Evolutionary conservation across 2,329 filamentous ascomycete species (phyloP).

Genomic region (Neofusicoccum ribis): DNA sequence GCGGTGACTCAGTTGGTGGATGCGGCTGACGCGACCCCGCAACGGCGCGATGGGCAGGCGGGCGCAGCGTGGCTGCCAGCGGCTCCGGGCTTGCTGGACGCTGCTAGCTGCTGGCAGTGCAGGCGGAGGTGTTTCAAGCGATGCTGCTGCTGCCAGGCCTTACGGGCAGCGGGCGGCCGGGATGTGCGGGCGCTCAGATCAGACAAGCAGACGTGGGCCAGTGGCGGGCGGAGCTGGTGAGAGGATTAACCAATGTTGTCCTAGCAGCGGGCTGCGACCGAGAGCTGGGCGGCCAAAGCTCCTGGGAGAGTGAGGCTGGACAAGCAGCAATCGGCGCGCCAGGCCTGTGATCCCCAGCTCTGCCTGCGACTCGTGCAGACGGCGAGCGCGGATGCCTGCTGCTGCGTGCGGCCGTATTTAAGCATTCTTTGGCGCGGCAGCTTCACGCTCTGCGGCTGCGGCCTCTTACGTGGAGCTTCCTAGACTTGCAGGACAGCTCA

Average conservation of each 20-base stretch:
- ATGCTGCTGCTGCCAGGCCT: background rate
- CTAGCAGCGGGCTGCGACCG: background rate
- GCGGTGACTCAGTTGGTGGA: background rate
- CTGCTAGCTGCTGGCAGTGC: background rate
- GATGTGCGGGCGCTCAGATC: constrained; percentile 12
- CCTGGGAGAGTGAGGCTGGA: constrained; percentile 8
- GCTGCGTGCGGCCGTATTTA: constrained; percentile 2
- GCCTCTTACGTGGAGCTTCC: constrained; percentile 13
- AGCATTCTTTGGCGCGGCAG: background rate
- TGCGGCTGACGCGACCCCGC: constrained; percentile 5
- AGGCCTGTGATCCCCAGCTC: constrained; percentile 3
- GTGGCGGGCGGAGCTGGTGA: constrained; percentile 2
- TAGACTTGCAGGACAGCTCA: constrained; percentile 8
- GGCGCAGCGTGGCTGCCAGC: background rate
- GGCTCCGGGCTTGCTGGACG: background rate
- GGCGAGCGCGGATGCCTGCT: background rate
- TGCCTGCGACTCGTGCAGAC: constrained; percentile 1
- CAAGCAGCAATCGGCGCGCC: constrained; percentile 7
- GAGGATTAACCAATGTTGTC: background rate
- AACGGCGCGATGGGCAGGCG: constrained; percentile 1
- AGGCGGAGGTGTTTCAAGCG: background rate
- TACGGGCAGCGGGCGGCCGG: background rate
- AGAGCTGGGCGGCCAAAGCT: constrained; percentile 5
- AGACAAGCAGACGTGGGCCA: background rate
- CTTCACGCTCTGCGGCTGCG: background rate